Conservation (phyloP, 2,329 filamentous ascomycete species). For the Magnaporthiopsis rhizophila region DNA sequence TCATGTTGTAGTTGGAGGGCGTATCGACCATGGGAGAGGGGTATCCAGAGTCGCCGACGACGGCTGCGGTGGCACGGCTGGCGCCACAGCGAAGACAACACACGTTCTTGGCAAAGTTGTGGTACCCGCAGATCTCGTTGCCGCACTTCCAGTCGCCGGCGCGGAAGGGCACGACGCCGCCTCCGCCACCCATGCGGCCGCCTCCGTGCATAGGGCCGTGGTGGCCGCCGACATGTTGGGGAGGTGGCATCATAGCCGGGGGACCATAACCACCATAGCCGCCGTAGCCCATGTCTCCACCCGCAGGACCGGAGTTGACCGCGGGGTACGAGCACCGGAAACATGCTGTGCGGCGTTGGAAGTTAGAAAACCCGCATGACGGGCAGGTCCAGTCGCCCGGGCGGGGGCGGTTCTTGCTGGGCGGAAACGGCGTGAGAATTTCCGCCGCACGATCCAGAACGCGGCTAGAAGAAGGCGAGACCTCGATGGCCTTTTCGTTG, state of each 20-base stretch:
- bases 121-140: constrained; percentile 93
- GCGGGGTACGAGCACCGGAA: constrained; percentile 99
- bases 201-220: constrained; percentile 67
- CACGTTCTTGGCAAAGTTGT: constrained; percentile 99
- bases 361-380: constrained; percentile 98
- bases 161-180: constrained; percentile 81
- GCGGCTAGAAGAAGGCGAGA: constrained; percentile 93
- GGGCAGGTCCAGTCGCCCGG: constrained; percentile 99
- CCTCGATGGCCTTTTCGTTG: constrained; percentile 98
- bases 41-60: constrained; percentile 90
- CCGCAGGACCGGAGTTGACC: constrained; percentile 51
- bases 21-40: constrained; percentile 77
- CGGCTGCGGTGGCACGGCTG: constrained; percentile 84
- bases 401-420: constrained; percentile 94
- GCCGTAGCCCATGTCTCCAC: constrained; percentile 45
- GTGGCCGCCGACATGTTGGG: constrained; percentile 63
- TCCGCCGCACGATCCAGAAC: constrained; percentile 93
- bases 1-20: constrained; percentile 75
- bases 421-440: constrained; percentile 93
- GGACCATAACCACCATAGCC: constrained; percentile 60
- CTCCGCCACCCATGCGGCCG: constrained; percentile 71
- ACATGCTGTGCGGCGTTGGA: constrained; percentile 94
- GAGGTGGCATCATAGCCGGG: constrained; percentile 72
- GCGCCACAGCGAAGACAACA: constrained; percentile 95
- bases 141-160: constrained; percentile 99